Percentiles rank a stretch among this genome's conserved stretches.
Evolutionary conservation across 2,329 filamentous ascomycete species (phyloP).

Genomic region (Talaromyces piceae): DNA sequence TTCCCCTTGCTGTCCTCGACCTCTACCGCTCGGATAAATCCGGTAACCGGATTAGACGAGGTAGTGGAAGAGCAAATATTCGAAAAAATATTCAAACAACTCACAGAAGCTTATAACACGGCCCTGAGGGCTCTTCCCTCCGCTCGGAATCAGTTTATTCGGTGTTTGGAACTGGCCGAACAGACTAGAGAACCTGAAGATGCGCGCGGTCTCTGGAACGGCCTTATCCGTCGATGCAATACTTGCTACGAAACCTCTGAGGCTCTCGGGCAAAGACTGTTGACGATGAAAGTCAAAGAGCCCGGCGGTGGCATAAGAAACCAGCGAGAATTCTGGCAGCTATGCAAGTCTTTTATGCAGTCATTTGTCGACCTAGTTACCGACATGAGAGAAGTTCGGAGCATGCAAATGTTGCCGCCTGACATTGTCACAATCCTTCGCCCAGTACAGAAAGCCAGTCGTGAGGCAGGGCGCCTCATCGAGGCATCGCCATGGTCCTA

Average conservation of each 20-base stretch:
- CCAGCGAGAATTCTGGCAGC: slow-evolving; percentile 55
- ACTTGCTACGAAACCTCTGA: slow-evolving; percentile 66
- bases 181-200: slow-evolving; percentile 53
- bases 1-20: slow-evolving; percentile 50
- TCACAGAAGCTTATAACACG: slow-evolving; percentile 66
- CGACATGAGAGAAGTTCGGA: slow-evolving; percentile 40
- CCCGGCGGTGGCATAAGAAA: slow-evolving; percentile 58
- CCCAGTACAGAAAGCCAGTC: slow-evolving; percentile 74
- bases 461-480: slow-evolving; percentile 70
- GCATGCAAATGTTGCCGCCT: slow-evolving; percentile 45
- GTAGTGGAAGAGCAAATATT: slow-evolving; percentile 74
- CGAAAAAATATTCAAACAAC: slow-evolving; percentile 70
- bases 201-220: slow-evolving; percentile 59
- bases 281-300: slow-evolving; percentile 76
- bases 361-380: slow-evolving; percentile 42
- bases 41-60: slow-evolving; percentile 55
- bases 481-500: slow-evolving; percentile 57
- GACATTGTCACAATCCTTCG: slow-evolving; percentile 69
- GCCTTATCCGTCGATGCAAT: slow-evolving; percentile 63
- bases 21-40: slow-evolving; percentile 44
- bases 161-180: slow-evolving; percentile 57
- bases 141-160: slow-evolving; percentile 59
- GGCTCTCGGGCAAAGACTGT: slow-evolving; percentile 63
- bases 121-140: slow-evolving; percentile 64
- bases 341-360: slow-evolving; percentile 57